Evolutionary conservation across 768 basidiomycete genomes (phyloP).

Genomic region (Lentinus tigrinus): DNA sequence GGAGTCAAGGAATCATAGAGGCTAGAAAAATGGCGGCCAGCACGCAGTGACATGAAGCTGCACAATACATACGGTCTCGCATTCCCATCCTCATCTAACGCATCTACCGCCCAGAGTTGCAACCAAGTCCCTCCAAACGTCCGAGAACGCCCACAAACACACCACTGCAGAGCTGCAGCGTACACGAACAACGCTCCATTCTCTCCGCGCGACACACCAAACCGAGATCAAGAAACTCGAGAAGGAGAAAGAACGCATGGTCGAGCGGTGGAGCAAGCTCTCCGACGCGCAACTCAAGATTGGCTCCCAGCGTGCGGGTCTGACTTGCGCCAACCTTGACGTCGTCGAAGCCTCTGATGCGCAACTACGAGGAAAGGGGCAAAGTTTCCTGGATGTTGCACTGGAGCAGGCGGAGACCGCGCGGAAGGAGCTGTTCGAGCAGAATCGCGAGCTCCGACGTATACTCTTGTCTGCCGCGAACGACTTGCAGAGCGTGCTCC

Average conservation of each 20-base stretch:
- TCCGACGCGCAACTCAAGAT: slow-evolving; percentile 67
- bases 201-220: slow-evolving; percentile 64
- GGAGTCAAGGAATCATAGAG: too few species aligned
- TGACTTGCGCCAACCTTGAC: slow-evolving; percentile 20
- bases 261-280: slow-evolving; percentile 74
- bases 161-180: slow-evolving; percentile 70
- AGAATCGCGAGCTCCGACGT: slow-evolving; percentile 61
- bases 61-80: too few species aligned
- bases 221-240: slow-evolving; percentile 80
- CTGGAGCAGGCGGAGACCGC: slow-evolving; percentile 74
- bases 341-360: slow-evolving; percentile 40
- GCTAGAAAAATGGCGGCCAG: too few species aligned
- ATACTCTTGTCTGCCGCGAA: slow-evolving; percentile 64
- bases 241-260: slow-evolving; percentile 71
- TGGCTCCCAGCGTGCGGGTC: slow-evolving; percentile 45
- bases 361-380: slow-evolving; percentile 43
- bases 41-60: too few species aligned
- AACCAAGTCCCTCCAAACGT: slow-evolving; percentile 51
- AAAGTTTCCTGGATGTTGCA: slow-evolving; percentile 60
- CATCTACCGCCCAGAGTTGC: slow-evolving; percentile 37
- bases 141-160: slow-evolving; percentile 69
- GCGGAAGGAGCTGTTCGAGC: slow-evolving; percentile 56
- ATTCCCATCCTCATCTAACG: not conserved
- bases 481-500: slow-evolving; percentile 55
- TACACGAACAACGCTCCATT: slow-evolving; percentile 65